These are phyloP conservation scores for Brettanomyces sp. DNA, from an alignment of 805 yeast species.

Conservation along the genomic window DNA sequence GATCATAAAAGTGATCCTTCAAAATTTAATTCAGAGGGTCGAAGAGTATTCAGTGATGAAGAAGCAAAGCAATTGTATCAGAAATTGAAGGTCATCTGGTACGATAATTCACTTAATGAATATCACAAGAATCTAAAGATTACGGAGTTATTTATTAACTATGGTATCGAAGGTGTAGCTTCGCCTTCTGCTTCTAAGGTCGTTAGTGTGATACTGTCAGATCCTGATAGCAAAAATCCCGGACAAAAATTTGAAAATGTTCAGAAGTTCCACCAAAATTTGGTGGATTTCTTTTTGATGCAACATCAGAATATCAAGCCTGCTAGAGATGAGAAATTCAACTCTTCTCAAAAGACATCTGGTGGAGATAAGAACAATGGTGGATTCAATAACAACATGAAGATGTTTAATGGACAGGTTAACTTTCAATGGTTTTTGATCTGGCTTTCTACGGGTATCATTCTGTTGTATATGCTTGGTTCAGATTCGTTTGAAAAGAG, in stretches of 20 bases:
- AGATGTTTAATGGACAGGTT: constrained; percentile 10
- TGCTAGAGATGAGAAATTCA: constrained; percentile 15
- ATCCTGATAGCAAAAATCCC: constrained; percentile 14
- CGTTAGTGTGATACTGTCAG: constrained; percentile 19
- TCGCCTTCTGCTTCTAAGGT: constrained; percentile 22
- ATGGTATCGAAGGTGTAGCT: constrained; percentile 24
- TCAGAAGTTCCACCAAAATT: constrained; percentile 21
- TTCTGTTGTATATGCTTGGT: constrained; percentile 11
- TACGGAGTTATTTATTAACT: constrained; percentile 16
- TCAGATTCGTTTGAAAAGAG: constrained; percentile 19
- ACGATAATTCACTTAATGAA: constrained; percentile 13
- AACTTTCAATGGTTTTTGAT: constrained; percentile 14
- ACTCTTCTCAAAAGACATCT: constrained; percentile 11
- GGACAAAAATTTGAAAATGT: constrained; percentile 24
- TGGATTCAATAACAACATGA: constrained; percentile 2
- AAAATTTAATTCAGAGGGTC: constrained; percentile 18
- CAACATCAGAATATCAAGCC: constrained; percentile 18
- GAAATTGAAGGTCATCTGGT: constrained; percentile 20
- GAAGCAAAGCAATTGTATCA: constrained; percentile 17
- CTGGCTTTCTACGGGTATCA: constrained; percentile 13
- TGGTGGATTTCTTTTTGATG: constrained; percentile 22
- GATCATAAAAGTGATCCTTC: background rate
- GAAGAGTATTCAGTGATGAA: constrained; percentile 19
- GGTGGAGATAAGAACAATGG: background rate
- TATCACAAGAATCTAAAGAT: constrained; percentile 8